These are phyloP conservation scores for Penicillium sp. DNA, from an alignment of 2,329 filamentous ascomycete genomes.

Conservation along the genomic window DNA sequence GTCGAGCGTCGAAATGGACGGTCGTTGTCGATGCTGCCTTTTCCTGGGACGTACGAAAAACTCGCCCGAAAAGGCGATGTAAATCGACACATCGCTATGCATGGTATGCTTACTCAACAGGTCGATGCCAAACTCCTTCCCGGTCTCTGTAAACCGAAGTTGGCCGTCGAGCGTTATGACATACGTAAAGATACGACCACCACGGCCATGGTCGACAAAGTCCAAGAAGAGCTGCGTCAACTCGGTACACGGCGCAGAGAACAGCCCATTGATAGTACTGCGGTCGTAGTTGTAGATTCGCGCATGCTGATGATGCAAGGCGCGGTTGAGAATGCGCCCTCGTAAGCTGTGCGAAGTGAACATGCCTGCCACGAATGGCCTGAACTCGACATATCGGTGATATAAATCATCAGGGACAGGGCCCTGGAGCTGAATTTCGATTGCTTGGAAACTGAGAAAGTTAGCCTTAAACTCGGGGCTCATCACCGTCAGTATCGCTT, in stretches of 20 bases:
- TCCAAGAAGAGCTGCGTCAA: constrained; percentile 78
- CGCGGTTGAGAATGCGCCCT: constrained; percentile 75
- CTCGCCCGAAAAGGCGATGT: constrained; percentile 88
- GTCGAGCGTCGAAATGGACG: constrained; percentile 23
- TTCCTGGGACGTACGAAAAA: constrained; percentile 77
- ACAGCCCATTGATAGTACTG: constrained; percentile 67
- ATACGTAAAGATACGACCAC: constrained; percentile 85
- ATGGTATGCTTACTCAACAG: constrained; percentile 93
- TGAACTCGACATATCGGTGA: constrained; percentile 90
- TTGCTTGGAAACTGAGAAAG: constrained; percentile 74
- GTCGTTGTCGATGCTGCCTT: constrained; percentile 39
- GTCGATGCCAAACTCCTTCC: constrained; percentile 92
- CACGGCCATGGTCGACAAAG: constrained; percentile 80
- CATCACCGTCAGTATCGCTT: constrained; percentile 29
- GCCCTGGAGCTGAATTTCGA: constrained; percentile 80
- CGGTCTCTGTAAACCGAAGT: constrained; percentile 89
- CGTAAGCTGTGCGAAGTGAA: constrained; percentile 74
- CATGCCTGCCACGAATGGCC: constrained; percentile 83
- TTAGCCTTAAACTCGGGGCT: neutral
- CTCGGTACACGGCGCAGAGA: constrained; percentile 63
- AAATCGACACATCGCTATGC: constrained; percentile 88
- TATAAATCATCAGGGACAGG: constrained; percentile 78
- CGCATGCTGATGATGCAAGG: constrained; percentile 83
- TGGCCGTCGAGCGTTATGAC: constrained; percentile 82
- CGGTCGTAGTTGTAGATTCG: constrained; percentile 86